These are phyloP conservation scores for Tetracentron sinense DNA, from an alignment of 164 flowering plant species.

Conservation along the genomic window DNA sequence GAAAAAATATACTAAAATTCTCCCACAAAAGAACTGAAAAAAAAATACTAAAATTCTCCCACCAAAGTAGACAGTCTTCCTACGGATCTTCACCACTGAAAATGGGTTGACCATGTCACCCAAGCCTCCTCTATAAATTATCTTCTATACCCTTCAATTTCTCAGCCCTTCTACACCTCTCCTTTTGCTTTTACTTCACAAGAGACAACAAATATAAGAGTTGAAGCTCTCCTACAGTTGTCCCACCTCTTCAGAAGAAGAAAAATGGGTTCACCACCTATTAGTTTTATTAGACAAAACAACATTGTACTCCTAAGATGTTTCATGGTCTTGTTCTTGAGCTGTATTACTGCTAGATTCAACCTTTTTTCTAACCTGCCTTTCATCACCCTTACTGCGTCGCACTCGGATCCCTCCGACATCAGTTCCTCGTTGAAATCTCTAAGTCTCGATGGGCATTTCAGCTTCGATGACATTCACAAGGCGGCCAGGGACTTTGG, in stretches of 20 bases:
- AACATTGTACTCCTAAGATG: slow-evolving; percentile 23
- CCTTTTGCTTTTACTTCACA: slow-evolving; percentile 25
- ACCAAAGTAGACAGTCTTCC: slow-evolving; percentile 31
- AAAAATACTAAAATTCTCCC: too few relatives aligned
- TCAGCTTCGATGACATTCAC: slow-evolving; percentile 38
- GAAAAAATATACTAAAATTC: too few relatives aligned
- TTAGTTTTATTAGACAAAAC: slow-evolving; percentile 24
- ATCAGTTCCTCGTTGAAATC: slow-evolving; percentile 25
- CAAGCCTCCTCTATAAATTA: slow-evolving; percentile 55
- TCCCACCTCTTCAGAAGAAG: slow-evolving; percentile 14
- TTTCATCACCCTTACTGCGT: slow-evolving; percentile 1
- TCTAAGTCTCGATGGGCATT: slow-evolving; percentile 43
- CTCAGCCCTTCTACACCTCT: slow-evolving; percentile 30
- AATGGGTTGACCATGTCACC: slow-evolving; percentile 43
- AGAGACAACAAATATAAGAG: slow-evolving; percentile 17
- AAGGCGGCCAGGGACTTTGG: slow-evolving; percentile 82
- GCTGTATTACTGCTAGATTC: slow-evolving; percentile 29
- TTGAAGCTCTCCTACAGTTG: neutral
- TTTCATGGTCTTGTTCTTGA: slow-evolving; percentile 38
- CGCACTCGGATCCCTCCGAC: slow-evolving; percentile 11
- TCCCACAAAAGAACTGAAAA: slow-evolving; percentile 13
- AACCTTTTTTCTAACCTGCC: slow-evolving; percentile 41
- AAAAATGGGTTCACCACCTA: slow-evolving; percentile 32
- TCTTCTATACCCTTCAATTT: slow-evolving; percentile 29
- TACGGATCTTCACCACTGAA: slow-evolving; percentile 34